Base-by-base conservation (phyloP, 2,329 filamentous ascomycete genomes). In the Phyllosticta citriasiana region DNA sequence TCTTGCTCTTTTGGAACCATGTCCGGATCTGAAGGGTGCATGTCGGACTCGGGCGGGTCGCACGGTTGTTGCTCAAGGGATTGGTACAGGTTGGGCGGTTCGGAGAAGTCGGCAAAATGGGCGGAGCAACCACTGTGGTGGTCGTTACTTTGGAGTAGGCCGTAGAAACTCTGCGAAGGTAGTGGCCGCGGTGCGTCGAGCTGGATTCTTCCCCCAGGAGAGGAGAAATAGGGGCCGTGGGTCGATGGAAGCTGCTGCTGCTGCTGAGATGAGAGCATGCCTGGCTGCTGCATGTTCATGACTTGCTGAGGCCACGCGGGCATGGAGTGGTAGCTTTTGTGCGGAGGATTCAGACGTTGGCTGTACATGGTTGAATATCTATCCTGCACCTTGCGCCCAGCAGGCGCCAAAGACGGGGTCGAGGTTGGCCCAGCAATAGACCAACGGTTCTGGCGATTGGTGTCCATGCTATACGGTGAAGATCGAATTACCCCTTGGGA, bases 11-110 rank as follows among this genome's bases (percentile, higher is more conserved):
- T 88, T 5, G 89, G 89, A 10, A 87, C 79, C 70, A 92, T 77
- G 63, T 91, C 87, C 1, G 88, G 86, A 67, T 93, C 88, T 2
- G 82, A 81, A 2, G 88, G 88, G 69, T 89, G 88, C 88, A 92
- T 90, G 71, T 93, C 89, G 68, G 90, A 87, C 0, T 88, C 85
- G 0, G 89, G 88, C 6, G 89, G 89, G 6, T 86, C 83, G 1
- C 85, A 80, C 64, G 88, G 87, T 69, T 90, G 86, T 68, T 91
- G 88, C 61, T 86, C 82, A 2, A 93, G 79, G 4, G 88, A 87
- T 0, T 86, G 87, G 66, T 89, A 91, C 62, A 93, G 76, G 71
- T 93, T 88, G 9, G 89, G 89, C 3, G 87, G 87, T 65, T 89
- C 87, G 8, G 87, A 87, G 56, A 89, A 78, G 66, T 90, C 87